Base-by-base conservation (phyloP, 1,139 yeast species). In the Pichia sp. region DNA sequence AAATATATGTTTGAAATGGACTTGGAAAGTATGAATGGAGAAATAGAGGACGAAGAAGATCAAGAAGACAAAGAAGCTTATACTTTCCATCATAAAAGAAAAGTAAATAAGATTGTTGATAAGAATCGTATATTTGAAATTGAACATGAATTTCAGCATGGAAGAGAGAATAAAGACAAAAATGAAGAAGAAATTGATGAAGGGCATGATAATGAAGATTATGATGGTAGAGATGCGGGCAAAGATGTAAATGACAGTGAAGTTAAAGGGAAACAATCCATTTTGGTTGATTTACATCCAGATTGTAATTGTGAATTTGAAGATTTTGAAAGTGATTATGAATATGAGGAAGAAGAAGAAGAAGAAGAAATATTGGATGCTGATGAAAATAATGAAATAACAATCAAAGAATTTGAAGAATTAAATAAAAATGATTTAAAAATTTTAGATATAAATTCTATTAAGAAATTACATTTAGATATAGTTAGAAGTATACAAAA, bases 1-100 rank as follows among this genome's bases (percentile, higher is more conserved):
- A 72, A 77, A 53, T 86, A 85, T 62, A 81, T 86, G 69, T 84
- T 84, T 65, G 89, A 83, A 51, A 74, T 75, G 60, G 88, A 83
- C 58, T 74, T 70, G 28, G 74, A 73, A 13, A 59, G 57, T 16
- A 62, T 58, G 49, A 56, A 61, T 28, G 60, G 57, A 11, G 67
- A 68, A 48, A 68, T 64, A 44, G 67, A 63, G 46, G 67, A 62
- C 11, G 68, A 64, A 8, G 39, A 18, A 14, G 39, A 28, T 9
- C 2, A 13, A 31, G n/a, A 16, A 31, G 34, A 30, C 5, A 16
- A 36, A 16, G 31, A 39, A 53, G 28, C n/a, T 33, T 54, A 54
- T 27, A 50, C 50, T 42, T 36, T 30, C 19, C 51, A 49, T 38
- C 53, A 54, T 48, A 46, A 45, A 16, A 53, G 54, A 36, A 51